Conservation (phyloP, 2,329 filamentous ascomycete genomes). For the Monilinia fructicola region DNA sequence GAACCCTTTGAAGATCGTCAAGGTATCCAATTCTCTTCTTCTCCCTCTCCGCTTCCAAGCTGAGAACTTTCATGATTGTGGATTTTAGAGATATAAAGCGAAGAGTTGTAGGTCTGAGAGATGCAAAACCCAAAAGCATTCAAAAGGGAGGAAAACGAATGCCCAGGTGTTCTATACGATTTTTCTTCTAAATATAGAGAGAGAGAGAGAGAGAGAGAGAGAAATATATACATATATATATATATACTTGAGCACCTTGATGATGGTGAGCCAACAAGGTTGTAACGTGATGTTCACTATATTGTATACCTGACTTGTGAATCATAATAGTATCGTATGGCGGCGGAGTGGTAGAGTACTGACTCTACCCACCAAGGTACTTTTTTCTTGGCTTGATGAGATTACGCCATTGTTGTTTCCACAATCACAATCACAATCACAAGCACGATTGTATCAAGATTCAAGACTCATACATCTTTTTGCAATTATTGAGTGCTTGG, state of each 20-base stretch:
- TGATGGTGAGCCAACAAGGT: conserved; percentile 13
- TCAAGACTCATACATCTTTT: too few relatives aligned
- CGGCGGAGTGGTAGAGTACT: not conserved
- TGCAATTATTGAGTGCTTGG: too few relatives aligned
- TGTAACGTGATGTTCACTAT: not conserved
- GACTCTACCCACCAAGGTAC: conserved; percentile 9
- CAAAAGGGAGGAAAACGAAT: not conserved
- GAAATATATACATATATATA: too few relatives aligned
- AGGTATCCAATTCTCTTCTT: not conserved
- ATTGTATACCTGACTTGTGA: not conserved
- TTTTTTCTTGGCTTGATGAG: conserved; percentile 7
- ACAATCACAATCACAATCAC: not conserved
- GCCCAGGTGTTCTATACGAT: not conserved
- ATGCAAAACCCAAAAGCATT: not conserved
- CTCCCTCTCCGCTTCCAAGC: not conserved
- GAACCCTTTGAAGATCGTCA: not conserved
- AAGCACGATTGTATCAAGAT: not conserved
- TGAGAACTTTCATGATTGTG: conserved; percentile 14
- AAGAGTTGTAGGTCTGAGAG: not conserved
- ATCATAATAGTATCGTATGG: not conserved
- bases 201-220: too few relatives aligned
- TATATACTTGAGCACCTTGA: conserved; percentile 7
- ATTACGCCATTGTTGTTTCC: conserved; percentile 11
- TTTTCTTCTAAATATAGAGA: not conserved
- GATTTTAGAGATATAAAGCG: not conserved